Evolutionary conservation across 2,329 filamentous ascomycete species (phyloP).

Genomic region (Calonectria crousiana): DNA sequence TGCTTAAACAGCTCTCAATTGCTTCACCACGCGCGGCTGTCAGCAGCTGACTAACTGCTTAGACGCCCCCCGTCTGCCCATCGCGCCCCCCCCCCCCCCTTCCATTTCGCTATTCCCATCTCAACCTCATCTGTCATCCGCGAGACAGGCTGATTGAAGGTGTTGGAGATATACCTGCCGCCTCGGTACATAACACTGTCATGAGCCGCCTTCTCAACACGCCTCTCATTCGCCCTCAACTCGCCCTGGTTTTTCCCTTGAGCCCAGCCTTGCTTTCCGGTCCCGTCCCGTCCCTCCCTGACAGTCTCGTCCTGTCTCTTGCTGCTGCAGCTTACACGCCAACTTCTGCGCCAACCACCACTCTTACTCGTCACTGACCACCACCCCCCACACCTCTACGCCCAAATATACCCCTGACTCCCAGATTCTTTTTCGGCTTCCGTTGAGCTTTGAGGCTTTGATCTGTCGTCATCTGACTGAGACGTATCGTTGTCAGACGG

Average conservation of each 20-base stretch:
- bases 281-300: too few relatives aligned
- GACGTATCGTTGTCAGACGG: slow-evolving; percentile 6
- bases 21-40: slow-evolving; percentile 33
- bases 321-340: not conserved
- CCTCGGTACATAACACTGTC: not conserved
- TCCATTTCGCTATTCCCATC: not conserved
- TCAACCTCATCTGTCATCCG: slow-evolving; percentile 11
- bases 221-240: slow-evolving; percentile 1
- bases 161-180: slow-evolving; percentile 2
- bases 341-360: not conserved
- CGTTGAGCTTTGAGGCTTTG: not conserved
- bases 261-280: not conserved
- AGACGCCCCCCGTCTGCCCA: slow-evolving; percentile 24
- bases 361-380: slow-evolving; percentile 3
- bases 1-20: slow-evolving; percentile 35
- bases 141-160: not conserved
- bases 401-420: not conserved
- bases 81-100: slow-evolving; percentile 17
- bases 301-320: not conserved
- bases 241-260: slow-evolving; percentile 1
- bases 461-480: not conserved
- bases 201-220: slow-evolving; percentile 15
- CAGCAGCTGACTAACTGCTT: slow-evolving; percentile 42
- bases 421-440: not conserved
- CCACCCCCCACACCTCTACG: not conserved